phyloP scores from a whole-genome alignment of 257 asterid genomes.

The Solanum piurae region DNA sequence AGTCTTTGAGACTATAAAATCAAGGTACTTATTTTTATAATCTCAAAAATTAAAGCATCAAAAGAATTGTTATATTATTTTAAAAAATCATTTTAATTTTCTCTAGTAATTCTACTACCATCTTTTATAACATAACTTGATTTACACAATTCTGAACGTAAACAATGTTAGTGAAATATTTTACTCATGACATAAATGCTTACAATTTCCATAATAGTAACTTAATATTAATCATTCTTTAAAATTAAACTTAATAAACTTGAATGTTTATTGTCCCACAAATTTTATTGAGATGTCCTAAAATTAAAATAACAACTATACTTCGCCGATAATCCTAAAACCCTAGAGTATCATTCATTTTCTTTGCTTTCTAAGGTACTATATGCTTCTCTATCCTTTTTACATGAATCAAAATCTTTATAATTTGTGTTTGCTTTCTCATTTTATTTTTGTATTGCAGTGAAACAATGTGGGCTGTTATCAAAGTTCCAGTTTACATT shows the following conservation, averaged over 20 bases:
- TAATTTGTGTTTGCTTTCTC: not conserved
- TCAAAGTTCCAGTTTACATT: constrained; percentile 17
- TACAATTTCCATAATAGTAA: not conserved
- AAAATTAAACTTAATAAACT: too few species aligned
- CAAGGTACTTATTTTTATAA: not conserved
- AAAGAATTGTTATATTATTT: too few species aligned
- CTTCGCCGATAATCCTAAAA: not conserved
- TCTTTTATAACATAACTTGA: not conserved
- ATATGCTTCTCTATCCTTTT: too few species aligned
- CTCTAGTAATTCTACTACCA: too few species aligned
- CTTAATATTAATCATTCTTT: too few species aligned
- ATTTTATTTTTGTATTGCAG: not conserved
- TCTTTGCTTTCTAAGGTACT: not conserved
- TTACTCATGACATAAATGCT: too few species aligned
- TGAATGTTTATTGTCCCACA: too few species aligned
- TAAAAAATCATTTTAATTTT: not conserved
- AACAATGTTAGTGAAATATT: too few species aligned
- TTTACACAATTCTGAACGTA: not conserved
- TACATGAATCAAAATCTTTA: not conserved
- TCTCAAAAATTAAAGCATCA: not conserved
- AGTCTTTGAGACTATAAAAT: not conserved
- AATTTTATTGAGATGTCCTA: not conserved
- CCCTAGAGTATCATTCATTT: not conserved
- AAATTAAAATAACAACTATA: not conserved
- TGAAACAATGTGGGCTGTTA: constrained; percentile 23